Percentiles rank a stretch among this genome's conserved stretches.
Conservation (phyloP, 345 rosid species). For the Rhizophora mangle region DNA sequence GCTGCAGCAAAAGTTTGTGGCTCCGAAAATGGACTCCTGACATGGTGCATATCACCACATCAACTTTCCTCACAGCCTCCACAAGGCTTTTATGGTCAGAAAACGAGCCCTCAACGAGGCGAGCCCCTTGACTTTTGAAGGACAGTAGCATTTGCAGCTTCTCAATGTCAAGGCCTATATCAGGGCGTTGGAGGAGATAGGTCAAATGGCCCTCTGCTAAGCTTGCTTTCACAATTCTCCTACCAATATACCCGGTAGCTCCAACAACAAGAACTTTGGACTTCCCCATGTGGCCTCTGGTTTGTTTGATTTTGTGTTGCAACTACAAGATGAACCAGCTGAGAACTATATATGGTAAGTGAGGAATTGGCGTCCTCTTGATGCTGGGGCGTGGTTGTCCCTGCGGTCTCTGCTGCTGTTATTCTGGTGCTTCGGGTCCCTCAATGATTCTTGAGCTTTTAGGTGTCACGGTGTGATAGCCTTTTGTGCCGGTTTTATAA, state of each 20-base stretch:
- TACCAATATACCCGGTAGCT: slow-evolving; percentile 57
- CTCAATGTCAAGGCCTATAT: slow-evolving; percentile 61
- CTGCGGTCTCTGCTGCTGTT: too few species aligned
- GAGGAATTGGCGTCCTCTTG: too few species aligned
- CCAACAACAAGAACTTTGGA: slow-evolving; percentile 61
- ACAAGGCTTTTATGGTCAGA: slow-evolving; percentile 46
- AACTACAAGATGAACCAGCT: too few species aligned
- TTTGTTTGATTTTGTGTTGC: too few species aligned
- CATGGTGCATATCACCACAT: slow-evolving; percentile 59
- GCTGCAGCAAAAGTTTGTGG: slow-evolving; percentile 55
- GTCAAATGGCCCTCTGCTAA: slow-evolving; percentile 49
- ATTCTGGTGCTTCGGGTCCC: too few species aligned
- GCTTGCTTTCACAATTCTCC: slow-evolving; percentile 59
- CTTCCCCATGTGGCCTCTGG: slow-evolving; percentile 42
- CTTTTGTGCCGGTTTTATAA: too few species aligned
- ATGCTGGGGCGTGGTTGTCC: too few species aligned
- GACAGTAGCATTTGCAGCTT: slow-evolving; percentile 50
- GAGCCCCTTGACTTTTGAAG: slow-evolving; percentile 56
- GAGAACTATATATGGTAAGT: too few species aligned
- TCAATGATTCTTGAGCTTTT: too few species aligned
- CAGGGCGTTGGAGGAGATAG: slow-evolving; percentile 51
- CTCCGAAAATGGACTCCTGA: slow-evolving; percentile 57
- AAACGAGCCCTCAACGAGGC: slow-evolving; percentile 44
- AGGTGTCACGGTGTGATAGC: too few species aligned
- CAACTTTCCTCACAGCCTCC: slow-evolving; percentile 47